Evolutionary conservation across 352 stramenopile species (phyloP).

Genomic region (Globisporangium paddicum): DNA sequence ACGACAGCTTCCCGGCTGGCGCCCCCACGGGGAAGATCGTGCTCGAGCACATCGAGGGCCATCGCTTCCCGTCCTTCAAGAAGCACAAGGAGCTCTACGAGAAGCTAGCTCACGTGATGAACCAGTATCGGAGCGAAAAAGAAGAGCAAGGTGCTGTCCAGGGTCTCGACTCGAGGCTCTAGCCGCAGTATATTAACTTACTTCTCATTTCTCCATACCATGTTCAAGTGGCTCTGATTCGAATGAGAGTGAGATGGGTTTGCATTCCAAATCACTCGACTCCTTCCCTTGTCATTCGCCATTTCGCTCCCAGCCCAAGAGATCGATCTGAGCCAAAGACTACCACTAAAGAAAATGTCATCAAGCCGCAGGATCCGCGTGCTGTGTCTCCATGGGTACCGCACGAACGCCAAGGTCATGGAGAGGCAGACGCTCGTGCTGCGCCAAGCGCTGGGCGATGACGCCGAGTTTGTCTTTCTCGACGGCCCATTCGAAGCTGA

Average conservation of each 20-base stretch:
- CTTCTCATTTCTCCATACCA: too few relatives aligned
- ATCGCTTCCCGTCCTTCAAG: slow-evolving; percentile 31
- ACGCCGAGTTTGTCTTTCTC: slow-evolving; percentile 68
- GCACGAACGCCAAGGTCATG: slow-evolving; percentile 72
- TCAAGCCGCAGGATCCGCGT: slow-evolving; percentile 36
- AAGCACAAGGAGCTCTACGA: slow-evolving; percentile 26
- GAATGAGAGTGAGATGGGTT: too few relatives aligned
- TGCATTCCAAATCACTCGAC: too few relatives aligned
- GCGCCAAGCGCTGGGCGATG: slow-evolving; percentile 42
- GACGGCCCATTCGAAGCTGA: slow-evolving; percentile 48
- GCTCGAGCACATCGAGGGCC: slow-evolving; percentile 37
- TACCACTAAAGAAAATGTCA: background rate
- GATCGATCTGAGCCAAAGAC: background rate
- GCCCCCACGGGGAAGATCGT: slow-evolving; percentile 25
- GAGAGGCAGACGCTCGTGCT: slow-evolving; percentile 53
- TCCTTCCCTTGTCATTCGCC: background rate
- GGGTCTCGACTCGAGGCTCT: background rate
- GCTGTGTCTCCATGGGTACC: slow-evolving; percentile 69
- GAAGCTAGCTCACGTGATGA: slow-evolving; percentile 15
- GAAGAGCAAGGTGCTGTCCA: background rate
- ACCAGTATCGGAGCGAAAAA: slow-evolving; percentile 15
- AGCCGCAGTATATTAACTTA: too few relatives aligned
- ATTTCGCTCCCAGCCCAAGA: background rate
- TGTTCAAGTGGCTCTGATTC: too few relatives aligned
- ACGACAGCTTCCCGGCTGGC: slow-evolving; percentile 21